Evolutionary conservation across 2,329 filamentous ascomycete genomes (phyloP).

Genomic region (Colletotrichum falcatum): DNA sequence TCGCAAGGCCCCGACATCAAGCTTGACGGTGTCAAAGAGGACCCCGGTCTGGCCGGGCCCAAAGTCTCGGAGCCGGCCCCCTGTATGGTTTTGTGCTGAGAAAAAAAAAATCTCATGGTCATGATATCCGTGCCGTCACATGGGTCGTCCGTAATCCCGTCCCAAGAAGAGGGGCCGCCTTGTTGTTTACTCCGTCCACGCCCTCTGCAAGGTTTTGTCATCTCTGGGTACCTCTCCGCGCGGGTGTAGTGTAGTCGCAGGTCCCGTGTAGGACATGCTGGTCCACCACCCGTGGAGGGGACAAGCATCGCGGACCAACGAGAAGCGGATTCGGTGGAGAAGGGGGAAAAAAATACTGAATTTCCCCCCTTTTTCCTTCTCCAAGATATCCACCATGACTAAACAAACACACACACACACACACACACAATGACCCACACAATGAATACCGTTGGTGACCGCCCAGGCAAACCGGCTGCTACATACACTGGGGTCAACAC

Average conservation of each 20-base stretch:
- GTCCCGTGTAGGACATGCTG: constrained; percentile 10
- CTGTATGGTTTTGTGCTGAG: neutral
- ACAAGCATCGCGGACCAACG: constrained; percentile 7
- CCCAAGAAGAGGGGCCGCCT: neutral
- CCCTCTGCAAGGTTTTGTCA: neutral
- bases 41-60: neutral
- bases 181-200: neutral
- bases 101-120: neutral
- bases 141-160: neutral
- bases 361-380: neutral
- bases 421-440: constrained; percentile 10
- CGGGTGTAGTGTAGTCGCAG: constrained; percentile 3
- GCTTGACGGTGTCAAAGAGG: neutral
- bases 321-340: constrained; percentile 4
- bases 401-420: neutral
- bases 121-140: neutral
- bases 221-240: constrained; percentile 1
- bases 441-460: too few species aligned
- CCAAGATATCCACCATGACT: constrained; percentile 22
- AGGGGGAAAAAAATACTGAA: constrained; percentile 17
- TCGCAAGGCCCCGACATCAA: neutral
- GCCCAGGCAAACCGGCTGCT: constrained; percentile 20
- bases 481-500: constrained; percentile 25
- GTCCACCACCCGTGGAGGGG: constrained; percentile 11
- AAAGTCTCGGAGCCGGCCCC: neutral